Base-by-base conservation (phyloP, 2,329 filamentous ascomycete genomes). In the Trichoderma koningiopsis region DNA sequence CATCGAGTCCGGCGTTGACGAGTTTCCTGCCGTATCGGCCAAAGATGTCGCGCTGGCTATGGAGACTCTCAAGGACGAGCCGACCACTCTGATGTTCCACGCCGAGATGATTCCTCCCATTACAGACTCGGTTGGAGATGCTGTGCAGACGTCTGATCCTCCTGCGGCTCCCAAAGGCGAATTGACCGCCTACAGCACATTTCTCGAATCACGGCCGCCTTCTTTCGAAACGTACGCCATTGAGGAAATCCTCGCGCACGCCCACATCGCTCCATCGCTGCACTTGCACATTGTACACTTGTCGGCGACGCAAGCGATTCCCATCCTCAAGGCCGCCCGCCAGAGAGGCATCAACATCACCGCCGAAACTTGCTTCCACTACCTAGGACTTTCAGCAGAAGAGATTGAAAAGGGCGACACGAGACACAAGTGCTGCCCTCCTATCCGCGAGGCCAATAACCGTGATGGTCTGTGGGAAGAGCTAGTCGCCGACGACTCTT, bases 81-180 rank as follows among this genome's bases (percentile, higher is more conserved):
- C 93, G 22, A 98, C 96, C 2, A 97, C 94, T 0, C 89, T 98
- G 75, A 98, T 99, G 95, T 99, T 99, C 83, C 96, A 99, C 78
- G 96, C 96, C 68, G 96, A 99, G 81, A 98, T 97, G 94, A 90
- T 96, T 14, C 94, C 95, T n/a, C 92, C 93, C 22, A 92, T 94
- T 73, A 82, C 92, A 61, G 88, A 89, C 73, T 94, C 92, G 0
- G 91, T 94, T 2, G 91, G 92, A 65, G 93, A 96, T 78, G 88
- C 89, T 31, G 89, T 93, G 4, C 91, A 92, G 75, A 81, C 82
- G 31, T 92, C 92, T 0, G 83, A 87, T 7, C 88, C 92, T 22
- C 92, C 92, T 0, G 82, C 91, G 7, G 87, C 87, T 0, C 92
- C 92, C 4, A 85, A 86, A 33, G 93, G 93, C 19, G 88, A 91